Evolutionary conservation across 2,329 filamentous ascomycete species (phyloP).

Genomic region (Penicillium sp.): DNA sequence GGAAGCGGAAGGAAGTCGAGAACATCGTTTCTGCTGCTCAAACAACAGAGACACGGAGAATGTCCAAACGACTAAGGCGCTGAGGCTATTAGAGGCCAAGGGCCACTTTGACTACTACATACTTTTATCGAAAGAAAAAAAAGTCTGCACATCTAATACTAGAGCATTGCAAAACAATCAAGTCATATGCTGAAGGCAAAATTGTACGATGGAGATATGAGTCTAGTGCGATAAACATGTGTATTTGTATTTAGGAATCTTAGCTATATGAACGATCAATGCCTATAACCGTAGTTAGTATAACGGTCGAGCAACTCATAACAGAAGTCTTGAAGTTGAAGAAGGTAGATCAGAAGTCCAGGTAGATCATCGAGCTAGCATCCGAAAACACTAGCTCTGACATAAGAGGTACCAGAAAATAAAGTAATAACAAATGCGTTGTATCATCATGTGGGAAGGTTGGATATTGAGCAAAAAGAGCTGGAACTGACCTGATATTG

Average conservation of each 20-base stretch:
- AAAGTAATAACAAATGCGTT: conserved; percentile 51
- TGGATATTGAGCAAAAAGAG: conserved; percentile 30
- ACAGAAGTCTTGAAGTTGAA: conserved; percentile 8
- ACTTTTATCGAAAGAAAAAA: background rate
- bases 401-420: conserved; percentile 99
- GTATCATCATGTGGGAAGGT: conserved; percentile 66
- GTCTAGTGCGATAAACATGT: background rate
- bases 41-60: conserved; percentile 29
- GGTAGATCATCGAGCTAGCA: conserved; percentile 72
- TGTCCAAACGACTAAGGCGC: conserved; percentile 33
- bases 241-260: background rate
- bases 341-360: conserved; percentile 70
- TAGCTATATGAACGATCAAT: background rate
- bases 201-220: background rate
- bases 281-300: conserved; percentile 24
- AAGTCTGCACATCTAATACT: background rate
- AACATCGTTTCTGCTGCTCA: conserved; percentile 22
- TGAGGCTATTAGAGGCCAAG: background rate
- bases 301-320: conserved; percentile 14
- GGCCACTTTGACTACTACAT: background rate
- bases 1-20: conserved; percentile 23
- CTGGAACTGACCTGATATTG: conserved; percentile 32
- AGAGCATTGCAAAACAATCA: background rate
- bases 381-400: conserved; percentile 58
- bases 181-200: background rate